Evolutionary conservation across 108 stramenopile genomes (phyloP).

Genomic region (Poteriospumella lacustris): DNA sequence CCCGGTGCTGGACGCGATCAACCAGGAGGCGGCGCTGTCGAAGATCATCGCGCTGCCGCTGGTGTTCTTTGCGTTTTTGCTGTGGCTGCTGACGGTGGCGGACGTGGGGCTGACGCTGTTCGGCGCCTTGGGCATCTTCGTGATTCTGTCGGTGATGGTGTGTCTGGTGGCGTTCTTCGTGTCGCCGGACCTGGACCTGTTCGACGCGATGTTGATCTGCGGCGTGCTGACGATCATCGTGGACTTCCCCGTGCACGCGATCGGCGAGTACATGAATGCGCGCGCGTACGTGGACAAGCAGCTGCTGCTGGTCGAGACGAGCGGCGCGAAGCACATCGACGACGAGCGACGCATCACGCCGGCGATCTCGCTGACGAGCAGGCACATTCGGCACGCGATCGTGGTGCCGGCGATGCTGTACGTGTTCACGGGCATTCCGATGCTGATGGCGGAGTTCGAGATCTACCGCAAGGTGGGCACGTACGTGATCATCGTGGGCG

Average conservation of each 20-base stretch:
- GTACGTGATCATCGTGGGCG: neutral
- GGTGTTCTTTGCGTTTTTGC: neutral
- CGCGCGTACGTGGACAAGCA: neutral
- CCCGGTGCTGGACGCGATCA: neutral
- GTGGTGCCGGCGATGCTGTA: neutral
- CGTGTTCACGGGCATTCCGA: neutral
- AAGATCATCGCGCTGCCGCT: neutral
- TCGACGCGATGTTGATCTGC: neutral
- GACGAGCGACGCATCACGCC: neutral
- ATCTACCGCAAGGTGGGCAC: neutral
- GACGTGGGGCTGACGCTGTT: neutral
- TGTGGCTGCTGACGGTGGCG: neutral
- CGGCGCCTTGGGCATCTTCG: neutral
- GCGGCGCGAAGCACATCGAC: neutral
- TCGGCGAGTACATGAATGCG: neutral
- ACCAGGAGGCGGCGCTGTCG: neutral
- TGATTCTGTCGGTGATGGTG: neutral
- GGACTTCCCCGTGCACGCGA: neutral
- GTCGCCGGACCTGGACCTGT: neutral
- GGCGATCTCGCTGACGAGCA: neutral
- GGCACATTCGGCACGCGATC: neutral
- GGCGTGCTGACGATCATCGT: neutral
- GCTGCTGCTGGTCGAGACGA: neutral
- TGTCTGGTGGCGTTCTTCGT: neutral
- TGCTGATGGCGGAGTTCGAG: neutral